These are phyloP conservation scores for Penicillium freii DNA, from an alignment of 2,329 filamentous ascomycete genomes.

Conservation along the genomic window DNA sequence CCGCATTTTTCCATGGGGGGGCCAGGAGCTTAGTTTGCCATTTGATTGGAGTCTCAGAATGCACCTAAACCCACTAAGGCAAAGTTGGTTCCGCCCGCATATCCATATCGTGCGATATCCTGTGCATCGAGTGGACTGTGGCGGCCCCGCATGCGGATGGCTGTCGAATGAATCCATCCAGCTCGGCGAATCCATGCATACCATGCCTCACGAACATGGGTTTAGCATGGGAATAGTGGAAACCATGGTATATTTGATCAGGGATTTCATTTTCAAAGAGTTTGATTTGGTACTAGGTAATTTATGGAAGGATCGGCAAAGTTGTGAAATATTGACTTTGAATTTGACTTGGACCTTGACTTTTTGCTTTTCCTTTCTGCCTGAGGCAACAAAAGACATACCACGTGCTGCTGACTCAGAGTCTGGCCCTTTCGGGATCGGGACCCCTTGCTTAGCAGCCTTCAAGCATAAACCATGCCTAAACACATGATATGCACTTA, in stretches of 20 bases:
- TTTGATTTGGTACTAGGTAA: constrained; percentile 9
- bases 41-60: background rate
- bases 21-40: background rate
- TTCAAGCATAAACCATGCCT: background rate
- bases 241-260: background rate
- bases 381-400: background rate
- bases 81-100: constrained; percentile 13
- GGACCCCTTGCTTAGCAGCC: background rate
- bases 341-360: background rate
- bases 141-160: constrained; percentile 22
- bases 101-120: constrained; percentile 12
- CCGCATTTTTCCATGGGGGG: background rate
- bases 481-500: too few relatives aligned
- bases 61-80: background rate
- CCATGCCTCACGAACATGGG: constrained; percentile 18
- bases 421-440: background rate
- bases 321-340: background rate
- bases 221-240: background rate
- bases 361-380: background rate
- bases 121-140: constrained; percentile 14
- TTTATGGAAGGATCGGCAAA: background rate
- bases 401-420: background rate
- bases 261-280: background rate
- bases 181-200: constrained; percentile 5
- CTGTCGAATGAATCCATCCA: constrained; percentile 10